Evolutionary conservation across 2,329 filamentous ascomycete genomes (phyloP).

Genomic region (Neofusicoccum cordaticola): DNA sequence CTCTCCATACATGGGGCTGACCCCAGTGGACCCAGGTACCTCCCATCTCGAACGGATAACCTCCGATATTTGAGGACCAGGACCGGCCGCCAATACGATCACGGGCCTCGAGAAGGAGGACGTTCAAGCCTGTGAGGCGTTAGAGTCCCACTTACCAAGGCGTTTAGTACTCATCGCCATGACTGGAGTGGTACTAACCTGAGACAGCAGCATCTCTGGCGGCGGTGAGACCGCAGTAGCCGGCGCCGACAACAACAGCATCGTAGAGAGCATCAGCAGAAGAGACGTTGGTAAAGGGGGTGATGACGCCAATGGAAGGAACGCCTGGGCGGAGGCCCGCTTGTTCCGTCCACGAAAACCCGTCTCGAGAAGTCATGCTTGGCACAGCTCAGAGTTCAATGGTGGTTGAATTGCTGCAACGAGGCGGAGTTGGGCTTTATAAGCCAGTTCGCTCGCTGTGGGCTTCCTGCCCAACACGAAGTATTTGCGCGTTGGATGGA

Average conservation of each 20-base stretch:
- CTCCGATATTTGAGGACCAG: slow-evolving; percentile 38
- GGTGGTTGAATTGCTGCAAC: background rate
- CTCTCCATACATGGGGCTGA: slow-evolving; percentile 29
- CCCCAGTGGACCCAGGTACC: slow-evolving; percentile 43
- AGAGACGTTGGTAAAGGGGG: slow-evolving; percentile 21
- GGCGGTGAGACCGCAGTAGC: slow-evolving; percentile 27
- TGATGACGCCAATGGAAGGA: slow-evolving; percentile 24
- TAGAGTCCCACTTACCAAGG: background rate
- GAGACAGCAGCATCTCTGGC: slow-evolving; percentile 24
- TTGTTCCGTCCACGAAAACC: slow-evolving; percentile 24
- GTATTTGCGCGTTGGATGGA: background rate
- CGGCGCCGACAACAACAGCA: slow-evolving; percentile 27
- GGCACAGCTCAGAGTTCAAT: background rate
- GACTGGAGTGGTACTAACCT: slow-evolving; percentile 25
- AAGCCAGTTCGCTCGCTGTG: background rate
- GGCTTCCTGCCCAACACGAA: background rate
- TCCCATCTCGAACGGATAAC: slow-evolving; percentile 39
- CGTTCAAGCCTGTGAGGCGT: background rate
- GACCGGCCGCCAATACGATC: slow-evolving; percentile 45
- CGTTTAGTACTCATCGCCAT: no score
- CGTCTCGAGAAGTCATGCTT: slow-evolving; percentile 25
- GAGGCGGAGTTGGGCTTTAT: background rate
- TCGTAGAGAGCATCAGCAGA: slow-evolving; percentile 21
- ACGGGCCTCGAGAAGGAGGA: slow-evolving; percentile 33
- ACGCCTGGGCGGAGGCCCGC: slow-evolving; percentile 23